Percentiles rank a stretch among this genome's conserved stretches.
Evolutionary conservation across 768 basidiomycete species (phyloP).

Genomic region (Rhodocollybia butyracea): DNA sequence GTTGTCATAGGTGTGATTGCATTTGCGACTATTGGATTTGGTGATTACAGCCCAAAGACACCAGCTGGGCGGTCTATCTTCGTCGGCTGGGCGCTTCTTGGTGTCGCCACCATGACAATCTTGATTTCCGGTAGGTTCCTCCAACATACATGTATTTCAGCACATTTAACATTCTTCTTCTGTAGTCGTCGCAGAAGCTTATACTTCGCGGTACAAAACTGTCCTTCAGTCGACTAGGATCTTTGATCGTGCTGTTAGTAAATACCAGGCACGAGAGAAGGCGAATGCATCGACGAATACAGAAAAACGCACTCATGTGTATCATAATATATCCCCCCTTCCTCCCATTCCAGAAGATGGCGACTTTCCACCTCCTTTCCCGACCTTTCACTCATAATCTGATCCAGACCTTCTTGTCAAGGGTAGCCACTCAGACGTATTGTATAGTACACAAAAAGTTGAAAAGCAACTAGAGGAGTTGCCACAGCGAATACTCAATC

Average conservation of each 20-base stretch:
- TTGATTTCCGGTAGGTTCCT: constrained; percentile 60
- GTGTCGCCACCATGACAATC: constrained; percentile 74
- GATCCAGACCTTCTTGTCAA: not conserved
- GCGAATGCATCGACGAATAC: constrained; percentile 3
- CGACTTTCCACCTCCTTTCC: not conserved
- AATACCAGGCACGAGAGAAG: constrained; percentile 28
- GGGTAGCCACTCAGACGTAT: not conserved
- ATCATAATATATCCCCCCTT: not conserved
- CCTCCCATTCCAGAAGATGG: not conserved
- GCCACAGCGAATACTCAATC: constrained; percentile 27
- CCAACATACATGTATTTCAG: not conserved
- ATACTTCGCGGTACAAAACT: constrained; percentile 60
- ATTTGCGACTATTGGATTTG: constrained; percentile 69
- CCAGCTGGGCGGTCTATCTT: constrained; percentile 75
- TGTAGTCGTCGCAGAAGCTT: constrained; percentile 63
- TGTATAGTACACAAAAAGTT: not conserved
- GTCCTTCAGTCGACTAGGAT: constrained; percentile 41
- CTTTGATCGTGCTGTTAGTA: constrained; percentile 43
- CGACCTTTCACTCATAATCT: not conserved
- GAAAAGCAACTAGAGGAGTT: constrained; percentile 27
- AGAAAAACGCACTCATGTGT: not conserved
- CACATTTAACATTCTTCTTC: not conserved
- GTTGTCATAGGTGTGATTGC: constrained; percentile 55
- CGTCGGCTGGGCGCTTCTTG: constrained; percentile 74
- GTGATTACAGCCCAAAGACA: constrained; percentile 60